Conservation (phyloP, 2,329 filamentous ascomycete genomes). For the Fusarium sp. region DNA sequence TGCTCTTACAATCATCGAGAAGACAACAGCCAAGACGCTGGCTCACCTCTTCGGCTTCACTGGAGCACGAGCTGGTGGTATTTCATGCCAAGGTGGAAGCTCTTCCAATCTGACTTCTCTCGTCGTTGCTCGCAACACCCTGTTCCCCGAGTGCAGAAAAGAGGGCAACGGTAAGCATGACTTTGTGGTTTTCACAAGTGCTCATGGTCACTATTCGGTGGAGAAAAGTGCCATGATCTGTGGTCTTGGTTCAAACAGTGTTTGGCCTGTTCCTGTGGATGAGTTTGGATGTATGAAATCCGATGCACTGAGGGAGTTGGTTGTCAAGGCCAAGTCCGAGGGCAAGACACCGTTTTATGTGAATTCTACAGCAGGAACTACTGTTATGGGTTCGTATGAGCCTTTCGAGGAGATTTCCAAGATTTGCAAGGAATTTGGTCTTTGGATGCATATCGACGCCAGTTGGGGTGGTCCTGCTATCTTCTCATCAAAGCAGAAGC, state of each 20-base stretch:
- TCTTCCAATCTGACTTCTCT: conserved; percentile 88
- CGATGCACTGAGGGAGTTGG: conserved; percentile 69
- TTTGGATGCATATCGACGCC: conserved; percentile 95
- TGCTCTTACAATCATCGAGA: conserved; percentile 87
- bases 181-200: conserved; percentile 88
- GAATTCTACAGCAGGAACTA: conserved; percentile 95
- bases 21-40: conserved; percentile 77
- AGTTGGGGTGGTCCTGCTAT: conserved; percentile 89
- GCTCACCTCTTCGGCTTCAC: conserved; percentile 81
- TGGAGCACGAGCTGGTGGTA: conserved; percentile 76
- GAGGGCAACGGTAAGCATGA: conserved; percentile 72
- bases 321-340: conserved; percentile 69
- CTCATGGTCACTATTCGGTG: conserved; percentile 92
- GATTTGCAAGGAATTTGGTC: conserved; percentile 75
- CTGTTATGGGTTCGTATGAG: conserved; percentile 90
- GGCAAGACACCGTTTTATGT: conserved; percentile 92
- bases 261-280: conserved; percentile 81
- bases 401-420: conserved; percentile 76
- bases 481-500: conserved; percentile 74
- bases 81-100: conserved; percentile 84
- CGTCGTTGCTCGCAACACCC: conserved; percentile 85
- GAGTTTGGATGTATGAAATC: conserved; percentile 76
- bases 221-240: conserved; percentile 94
- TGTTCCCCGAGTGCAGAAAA: conserved; percentile 82
- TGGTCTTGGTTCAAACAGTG: conserved; percentile 80